A percentile compares a stretch with the other conserved stretches of the same genome.
phyloP scores from a whole-genome alignment of 352 stramenopile genomes.

The Phytophthora sansomeana region DNA sequence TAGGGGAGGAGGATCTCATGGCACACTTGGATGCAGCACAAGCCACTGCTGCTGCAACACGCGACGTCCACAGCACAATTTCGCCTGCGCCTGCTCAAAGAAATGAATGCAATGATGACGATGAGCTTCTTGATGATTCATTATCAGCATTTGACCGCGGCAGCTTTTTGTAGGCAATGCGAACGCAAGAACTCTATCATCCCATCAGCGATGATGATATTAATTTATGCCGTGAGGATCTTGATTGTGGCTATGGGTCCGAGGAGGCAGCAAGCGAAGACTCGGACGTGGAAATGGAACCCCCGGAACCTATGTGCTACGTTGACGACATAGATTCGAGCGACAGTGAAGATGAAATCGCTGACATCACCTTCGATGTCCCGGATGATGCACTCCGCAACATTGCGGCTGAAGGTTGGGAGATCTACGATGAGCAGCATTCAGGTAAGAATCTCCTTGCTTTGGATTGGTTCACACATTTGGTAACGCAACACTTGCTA shows the following conservation, averaged over 20 bases:
- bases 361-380: conserved; percentile 13
- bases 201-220: conserved; percentile 10
- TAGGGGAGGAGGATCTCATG: conserved; percentile 6
- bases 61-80: neutral
- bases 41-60: conserved; percentile 10
- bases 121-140: conserved; percentile 14
- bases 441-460: conserved; percentile 9
- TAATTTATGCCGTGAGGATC: conserved; percentile 16
- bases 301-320: conserved; percentile 11
- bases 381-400: conserved; percentile 14
- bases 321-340: conserved; percentile 12
- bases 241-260: conserved; percentile 9
- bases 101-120: conserved; percentile 9
- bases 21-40: conserved; percentile 7
- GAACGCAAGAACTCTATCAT: conserved; percentile 4
- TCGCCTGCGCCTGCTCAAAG: neutral
- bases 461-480: conserved; percentile 8
- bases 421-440: conserved; percentile 19
- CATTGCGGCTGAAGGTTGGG: conserved; percentile 13
- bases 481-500: conserved; percentile 6
- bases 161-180: conserved; percentile 13
- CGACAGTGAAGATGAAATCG: conserved; percentile 10
- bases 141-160: conserved; percentile 9
- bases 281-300: conserved; percentile 14
- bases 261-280: neutral